Conservation (phyloP, 495 filamentous ascomycete species). For the Amorphotheca resinae region DNA sequence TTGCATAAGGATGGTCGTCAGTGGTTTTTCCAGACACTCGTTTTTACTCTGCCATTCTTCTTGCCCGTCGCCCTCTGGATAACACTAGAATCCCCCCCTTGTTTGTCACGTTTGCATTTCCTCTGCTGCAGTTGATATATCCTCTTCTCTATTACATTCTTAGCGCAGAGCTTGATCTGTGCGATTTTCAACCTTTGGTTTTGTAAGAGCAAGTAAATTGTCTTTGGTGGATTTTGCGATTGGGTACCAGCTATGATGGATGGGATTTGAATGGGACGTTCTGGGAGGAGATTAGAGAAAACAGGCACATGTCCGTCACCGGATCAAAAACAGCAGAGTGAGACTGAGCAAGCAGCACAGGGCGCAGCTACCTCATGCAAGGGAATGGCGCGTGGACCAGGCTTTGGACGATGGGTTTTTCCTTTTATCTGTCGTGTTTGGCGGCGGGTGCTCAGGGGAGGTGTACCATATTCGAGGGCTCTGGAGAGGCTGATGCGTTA, state of each 20-base stretch:
- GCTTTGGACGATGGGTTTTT: neutral
- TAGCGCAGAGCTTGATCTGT: neutral
- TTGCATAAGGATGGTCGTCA: constrained; percentile 15
- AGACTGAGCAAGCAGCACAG: neutral
- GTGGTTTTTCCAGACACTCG: constrained; percentile 16
- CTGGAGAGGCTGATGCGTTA: no score
- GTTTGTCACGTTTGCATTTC: constrained; percentile 4
- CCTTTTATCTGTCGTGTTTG: neutral
- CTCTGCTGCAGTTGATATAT: constrained; percentile 7
- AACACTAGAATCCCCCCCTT: constrained; percentile 19
- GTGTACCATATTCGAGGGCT: no score
- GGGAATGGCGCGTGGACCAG: neutral
- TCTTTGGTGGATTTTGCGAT: constrained; percentile 3
- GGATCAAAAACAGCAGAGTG: constrained; percentile 16
- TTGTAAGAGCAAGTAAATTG: constrained; percentile 2
- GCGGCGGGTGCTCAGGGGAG: no score
- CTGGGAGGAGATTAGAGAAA: constrained; percentile 7
- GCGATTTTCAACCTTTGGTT: neutral
- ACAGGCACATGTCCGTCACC: constrained; percentile 11
- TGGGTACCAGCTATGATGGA: neutral
- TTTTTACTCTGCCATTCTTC: constrained; percentile 7
- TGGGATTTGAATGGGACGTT: neutral
- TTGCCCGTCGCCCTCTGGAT: constrained; percentile 14
- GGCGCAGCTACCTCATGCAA: neutral
- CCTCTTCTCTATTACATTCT: constrained; percentile 11